phyloP scores from a whole-genome alignment of 805 yeast genomes.

The Candida krabiensis region DNA sequence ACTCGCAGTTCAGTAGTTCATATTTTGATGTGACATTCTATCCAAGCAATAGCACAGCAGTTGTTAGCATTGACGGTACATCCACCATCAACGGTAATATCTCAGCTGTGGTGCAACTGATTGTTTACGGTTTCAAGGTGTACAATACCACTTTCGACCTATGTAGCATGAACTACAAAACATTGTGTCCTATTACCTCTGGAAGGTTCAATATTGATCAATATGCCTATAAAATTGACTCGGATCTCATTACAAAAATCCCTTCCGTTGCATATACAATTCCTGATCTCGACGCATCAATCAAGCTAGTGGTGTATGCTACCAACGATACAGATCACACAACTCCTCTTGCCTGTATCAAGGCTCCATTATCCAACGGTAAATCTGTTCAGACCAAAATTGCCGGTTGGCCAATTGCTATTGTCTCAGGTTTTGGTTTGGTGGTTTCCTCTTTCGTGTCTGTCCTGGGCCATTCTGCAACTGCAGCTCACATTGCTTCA shows the following conservation, averaged over 20 bases:
- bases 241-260: conserved; percentile 46
- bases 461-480: conserved; percentile 82
- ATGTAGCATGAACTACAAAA: conserved; percentile 54
- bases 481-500: conserved; percentile 97
- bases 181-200: conserved; percentile 81
- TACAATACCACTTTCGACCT: conserved; percentile 55
- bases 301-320: conserved; percentile 65
- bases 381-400: conserved; percentile 91
- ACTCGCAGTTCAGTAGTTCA: conserved; percentile 84
- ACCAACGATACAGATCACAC: conserved; percentile 40
- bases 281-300: conserved; percentile 94
- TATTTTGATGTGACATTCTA: conserved; percentile 72
- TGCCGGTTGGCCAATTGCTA: conserved; percentile 96
- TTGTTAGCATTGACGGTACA: conserved; percentile 70
- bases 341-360: conserved; percentile 82
- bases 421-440: conserved; percentile 84
- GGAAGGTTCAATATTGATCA: conserved; percentile 76
- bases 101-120: conserved; percentile 60
- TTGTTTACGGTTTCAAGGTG: conserved; percentile 78
- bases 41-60: conserved; percentile 63
- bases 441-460: conserved; percentile 85
- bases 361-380: conserved; percentile 81
- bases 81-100: conserved; percentile 77
- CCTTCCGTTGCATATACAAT: conserved; percentile 87
- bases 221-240: conserved; percentile 40